phyloP scores from a whole-genome alignment of 208 protist genomes.

The Leishmania gerbilli region DNA sequence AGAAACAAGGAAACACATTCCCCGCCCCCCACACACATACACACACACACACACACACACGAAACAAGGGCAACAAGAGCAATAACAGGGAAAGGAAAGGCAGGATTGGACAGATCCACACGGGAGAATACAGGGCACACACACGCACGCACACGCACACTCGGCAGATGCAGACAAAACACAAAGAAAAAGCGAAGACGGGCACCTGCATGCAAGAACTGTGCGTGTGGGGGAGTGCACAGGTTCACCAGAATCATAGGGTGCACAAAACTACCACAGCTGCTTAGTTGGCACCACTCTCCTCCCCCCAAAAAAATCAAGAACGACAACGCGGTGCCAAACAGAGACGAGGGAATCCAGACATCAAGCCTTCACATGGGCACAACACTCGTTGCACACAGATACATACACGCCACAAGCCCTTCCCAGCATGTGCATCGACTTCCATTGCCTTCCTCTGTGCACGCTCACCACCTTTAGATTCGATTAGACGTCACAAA shows the following conservation, averaged over 20 bases:
- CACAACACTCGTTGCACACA: not conserved
- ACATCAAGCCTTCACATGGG: not conserved
- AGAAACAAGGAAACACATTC: not conserved
- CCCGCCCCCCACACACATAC: not conserved
- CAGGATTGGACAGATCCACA: not conserved
- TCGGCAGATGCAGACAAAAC: not conserved
- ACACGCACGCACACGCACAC: not conserved
- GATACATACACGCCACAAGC: not conserved
- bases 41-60: not conserved
- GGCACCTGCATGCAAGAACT: not conserved
- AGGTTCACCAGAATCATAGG: not conserved
- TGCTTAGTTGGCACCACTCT: too few species aligned
- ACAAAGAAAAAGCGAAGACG: not conserved
- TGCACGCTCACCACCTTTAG: not conserved
- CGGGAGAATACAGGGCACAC: too few species aligned
- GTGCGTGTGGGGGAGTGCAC: not conserved
- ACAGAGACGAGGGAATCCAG: not conserved
- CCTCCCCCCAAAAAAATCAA: too few species aligned
- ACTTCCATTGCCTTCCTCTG: not conserved
- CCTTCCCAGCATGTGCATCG: not conserved
- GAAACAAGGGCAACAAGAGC: not conserved
- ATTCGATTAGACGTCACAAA: not conserved
- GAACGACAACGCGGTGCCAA: not conserved
- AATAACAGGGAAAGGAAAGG: not conserved
- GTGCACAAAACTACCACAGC: not conserved